Percentiles rank a stretch among this genome's conserved stretches.
These are phyloP conservation scores for Ajuga reptans DNA, from an alignment of 305 asterid genomes.

Conservation along the genomic window DNA sequence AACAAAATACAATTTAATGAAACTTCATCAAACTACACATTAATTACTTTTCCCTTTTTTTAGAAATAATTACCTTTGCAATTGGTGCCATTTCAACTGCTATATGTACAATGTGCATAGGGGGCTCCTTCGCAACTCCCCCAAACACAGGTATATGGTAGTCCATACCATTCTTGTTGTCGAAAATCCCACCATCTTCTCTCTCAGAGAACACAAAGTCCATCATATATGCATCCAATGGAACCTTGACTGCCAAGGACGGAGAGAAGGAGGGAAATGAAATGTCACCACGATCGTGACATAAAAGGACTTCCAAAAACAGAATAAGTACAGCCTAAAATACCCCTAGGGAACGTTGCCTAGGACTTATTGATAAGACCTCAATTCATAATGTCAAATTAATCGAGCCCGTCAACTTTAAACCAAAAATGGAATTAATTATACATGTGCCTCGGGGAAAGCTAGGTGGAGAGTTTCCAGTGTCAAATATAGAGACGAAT, in stretches of 20 bases:
- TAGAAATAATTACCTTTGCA: slow-evolving; percentile 62
- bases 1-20: background rate
- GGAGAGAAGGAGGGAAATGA: slow-evolving; percentile 7
- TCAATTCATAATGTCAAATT: background rate
- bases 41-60: no score
- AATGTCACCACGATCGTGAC: slow-evolving; percentile 7
- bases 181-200: slow-evolving; percentile 80
- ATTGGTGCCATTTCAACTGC: slow-evolving; percentile 99
- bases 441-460: background rate
- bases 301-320: slow-evolving; percentile 13
- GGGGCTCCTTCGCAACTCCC: slow-evolving; percentile 79
- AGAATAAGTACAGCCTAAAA: slow-evolving; percentile 1
- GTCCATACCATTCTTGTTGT: slow-evolving; percentile 86
- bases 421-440: background rate
- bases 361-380: slow-evolving; percentile 17
- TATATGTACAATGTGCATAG: slow-evolving; percentile 89
- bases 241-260: slow-evolving; percentile 71
- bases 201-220: slow-evolving; percentile 96
- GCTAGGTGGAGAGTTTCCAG: background rate
- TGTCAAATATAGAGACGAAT: background rate
- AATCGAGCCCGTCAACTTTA: background rate
- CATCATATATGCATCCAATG: slow-evolving; percentile 87
- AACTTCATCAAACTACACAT: background rate
- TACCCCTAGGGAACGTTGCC: slow-evolving; percentile 1
- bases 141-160: slow-evolving; percentile 89